Evolutionary conservation across 495 filamentous ascomycete genomes (phyloP).

Genomic region (Podospora australis): DNA sequence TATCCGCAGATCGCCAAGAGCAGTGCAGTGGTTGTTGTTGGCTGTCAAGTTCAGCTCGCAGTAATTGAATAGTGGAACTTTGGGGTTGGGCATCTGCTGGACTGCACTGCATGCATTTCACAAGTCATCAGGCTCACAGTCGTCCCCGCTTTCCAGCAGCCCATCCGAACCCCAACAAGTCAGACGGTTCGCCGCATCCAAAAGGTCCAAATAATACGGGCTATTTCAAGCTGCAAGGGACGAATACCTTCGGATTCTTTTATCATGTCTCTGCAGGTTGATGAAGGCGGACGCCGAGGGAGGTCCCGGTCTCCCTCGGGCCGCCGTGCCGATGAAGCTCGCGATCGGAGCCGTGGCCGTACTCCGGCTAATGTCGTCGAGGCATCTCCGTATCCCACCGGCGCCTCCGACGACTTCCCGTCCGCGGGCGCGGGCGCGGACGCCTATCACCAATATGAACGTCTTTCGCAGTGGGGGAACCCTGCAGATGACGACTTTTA

Average conservation of each 20-base stretch:
- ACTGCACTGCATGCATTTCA: no score
- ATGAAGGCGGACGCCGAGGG: constrained; percentile 52
- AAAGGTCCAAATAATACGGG: background rate
- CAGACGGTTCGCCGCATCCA: background rate
- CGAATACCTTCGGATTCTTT: no score
- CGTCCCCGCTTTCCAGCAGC: background rate
- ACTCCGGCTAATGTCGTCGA: constrained; percentile 33
- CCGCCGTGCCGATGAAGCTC: constrained; percentile 28
- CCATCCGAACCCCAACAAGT: background rate
- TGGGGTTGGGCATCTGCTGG: no score
- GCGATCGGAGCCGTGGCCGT: constrained; percentile 38
- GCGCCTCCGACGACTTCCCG: constrained; percentile 27
- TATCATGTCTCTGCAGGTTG: constrained; percentile 47
- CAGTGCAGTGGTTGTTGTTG: no score
- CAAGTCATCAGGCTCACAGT: background rate
- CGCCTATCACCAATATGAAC: constrained; percentile 32
- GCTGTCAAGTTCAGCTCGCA: no score
- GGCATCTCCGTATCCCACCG: constrained; percentile 44
- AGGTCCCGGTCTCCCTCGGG: constrained; percentile 54
- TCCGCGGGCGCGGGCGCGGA: constrained; percentile 23
- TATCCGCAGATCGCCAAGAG: no score
- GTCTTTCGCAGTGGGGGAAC: constrained; percentile 25
- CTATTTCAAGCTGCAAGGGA: background rate
- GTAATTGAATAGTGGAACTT: no score
- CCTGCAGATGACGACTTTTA: constrained; percentile 23